Conservation (phyloP, 768 basidiomycete species). For the Lactifluus hygrophoroides region DNA sequence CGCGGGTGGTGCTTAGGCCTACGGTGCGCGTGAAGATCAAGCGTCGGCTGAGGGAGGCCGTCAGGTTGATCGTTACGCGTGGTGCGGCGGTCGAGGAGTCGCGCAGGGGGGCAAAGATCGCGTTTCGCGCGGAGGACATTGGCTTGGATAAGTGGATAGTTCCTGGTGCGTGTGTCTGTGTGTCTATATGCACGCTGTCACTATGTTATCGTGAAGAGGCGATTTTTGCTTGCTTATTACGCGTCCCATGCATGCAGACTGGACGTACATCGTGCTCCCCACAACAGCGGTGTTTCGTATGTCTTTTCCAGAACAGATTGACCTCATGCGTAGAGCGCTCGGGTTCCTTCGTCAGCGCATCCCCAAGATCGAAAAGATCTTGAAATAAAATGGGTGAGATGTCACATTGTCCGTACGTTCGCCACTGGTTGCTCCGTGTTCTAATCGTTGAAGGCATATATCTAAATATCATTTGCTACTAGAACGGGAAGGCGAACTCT, state of each 20-base stretch:
- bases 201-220: too few relatives aligned
- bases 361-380: neutral
- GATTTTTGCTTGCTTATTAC: too few relatives aligned
- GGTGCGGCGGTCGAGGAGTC: neutral
- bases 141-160: constrained; percentile 12
- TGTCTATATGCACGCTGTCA: too few relatives aligned
- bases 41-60: constrained; percentile 2
- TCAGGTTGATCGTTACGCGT: neutral
- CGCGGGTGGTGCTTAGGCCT: neutral
- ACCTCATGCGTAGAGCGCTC: constrained; percentile 4
- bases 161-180: neutral
- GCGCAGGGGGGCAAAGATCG: neutral
- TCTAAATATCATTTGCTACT: neutral
- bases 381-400: neutral
- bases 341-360: neutral
- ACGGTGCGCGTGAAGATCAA: constrained; percentile 1
- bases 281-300: too few relatives aligned
- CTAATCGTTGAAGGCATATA: too few relatives aligned
- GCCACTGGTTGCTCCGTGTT: neutral
- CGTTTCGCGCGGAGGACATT: neutral
- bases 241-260: neutral
- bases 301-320: neutral
- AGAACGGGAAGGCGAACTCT: neutral
- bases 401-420: neutral
- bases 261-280: neutral